Conservation (phyloP, 1,139 yeast species). For the Magnusiomyces sp. region DNA sequence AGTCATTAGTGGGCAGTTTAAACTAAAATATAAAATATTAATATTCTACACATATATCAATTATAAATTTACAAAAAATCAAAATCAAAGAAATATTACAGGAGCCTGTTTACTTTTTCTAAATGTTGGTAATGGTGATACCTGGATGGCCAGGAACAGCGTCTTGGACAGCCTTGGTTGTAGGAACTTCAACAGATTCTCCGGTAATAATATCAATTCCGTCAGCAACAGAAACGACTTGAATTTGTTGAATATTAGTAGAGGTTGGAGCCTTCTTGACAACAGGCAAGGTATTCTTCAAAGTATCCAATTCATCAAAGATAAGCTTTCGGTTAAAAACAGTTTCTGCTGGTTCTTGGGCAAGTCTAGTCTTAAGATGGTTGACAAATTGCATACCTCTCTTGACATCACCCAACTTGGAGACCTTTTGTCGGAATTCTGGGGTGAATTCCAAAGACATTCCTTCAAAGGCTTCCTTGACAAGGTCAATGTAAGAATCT, state of each 20-base stretch:
- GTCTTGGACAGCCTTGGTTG: constrained; percentile 64
- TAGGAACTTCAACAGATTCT: constrained; percentile 56
- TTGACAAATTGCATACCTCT: constrained; percentile 97
- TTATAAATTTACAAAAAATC: too few species aligned
- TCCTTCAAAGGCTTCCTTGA: constrained; percentile 63
- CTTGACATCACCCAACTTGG: constrained; percentile 50
- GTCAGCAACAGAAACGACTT: constrained; percentile 45
- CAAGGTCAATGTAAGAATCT: constrained; percentile 73
- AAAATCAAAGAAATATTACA: too few species aligned
- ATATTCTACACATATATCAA: too few species aligned
- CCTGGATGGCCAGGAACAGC: constrained; percentile 96
- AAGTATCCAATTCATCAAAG: constrained; percentile 66
- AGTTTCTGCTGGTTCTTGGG: constrained; percentile 46
- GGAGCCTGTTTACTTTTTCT: constrained; percentile 7
- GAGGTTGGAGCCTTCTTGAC: constrained; percentile 61
- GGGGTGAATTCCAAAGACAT: constrained; percentile 26
- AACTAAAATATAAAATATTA: too few species aligned
- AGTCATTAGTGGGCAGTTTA: too few species aligned
- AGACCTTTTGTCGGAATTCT: constrained; percentile 32
- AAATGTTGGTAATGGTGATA: constrained; percentile 55
- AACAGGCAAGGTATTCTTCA: constrained; percentile 43
- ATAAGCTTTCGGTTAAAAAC: constrained; percentile 84
- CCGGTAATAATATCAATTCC: constrained; percentile 66
- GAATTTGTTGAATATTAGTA: constrained; percentile 48
- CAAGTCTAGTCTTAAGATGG: constrained; percentile 68